A percentile compares a stretch with the other conserved stretches of the same genome.
phyloP scores from a whole-genome alignment of 108 stramenopile genomes.

The Ochromonas danica region DNA sequence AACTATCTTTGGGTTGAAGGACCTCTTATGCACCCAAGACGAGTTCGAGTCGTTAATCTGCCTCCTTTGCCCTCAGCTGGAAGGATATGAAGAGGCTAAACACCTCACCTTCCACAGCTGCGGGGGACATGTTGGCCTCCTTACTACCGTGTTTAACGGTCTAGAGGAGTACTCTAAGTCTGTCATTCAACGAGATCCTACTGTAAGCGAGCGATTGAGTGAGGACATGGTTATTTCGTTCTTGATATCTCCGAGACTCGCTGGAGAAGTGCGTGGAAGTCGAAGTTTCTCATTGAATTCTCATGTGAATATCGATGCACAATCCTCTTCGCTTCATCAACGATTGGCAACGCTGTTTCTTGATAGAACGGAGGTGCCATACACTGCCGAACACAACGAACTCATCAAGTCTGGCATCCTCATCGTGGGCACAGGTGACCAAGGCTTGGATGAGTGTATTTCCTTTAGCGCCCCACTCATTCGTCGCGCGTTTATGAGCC shows the following conservation, averaged over 20 bases:
- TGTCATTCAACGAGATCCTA: neutral
- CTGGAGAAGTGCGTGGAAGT: neutral
- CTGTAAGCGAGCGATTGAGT: too few relatives aligned
- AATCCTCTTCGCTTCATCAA: too few relatives aligned
- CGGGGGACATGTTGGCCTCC: neutral
- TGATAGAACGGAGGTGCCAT: neutral
- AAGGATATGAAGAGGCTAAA: neutral
- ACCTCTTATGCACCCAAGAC: neutral
- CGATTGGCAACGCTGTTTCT: too few relatives aligned
- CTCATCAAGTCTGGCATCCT: neutral
- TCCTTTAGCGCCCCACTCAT: neutral
- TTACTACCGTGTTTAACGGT: neutral
- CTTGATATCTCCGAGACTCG: neutral
- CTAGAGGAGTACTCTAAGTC: neutral
- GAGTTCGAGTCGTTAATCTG: neutral
- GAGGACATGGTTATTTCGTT: neutral
- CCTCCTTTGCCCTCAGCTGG: neutral
- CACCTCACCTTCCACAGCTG: neutral
- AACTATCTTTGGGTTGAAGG: neutral
- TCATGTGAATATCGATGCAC: too few relatives aligned
- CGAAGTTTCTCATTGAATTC: neutral
- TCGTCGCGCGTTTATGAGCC: neutral
- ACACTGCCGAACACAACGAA: neutral
- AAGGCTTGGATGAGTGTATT: neutral
- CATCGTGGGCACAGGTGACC: neutral